Conservation (phyloP, 331 rosid species). For the Dryas integrifolia region DNA sequence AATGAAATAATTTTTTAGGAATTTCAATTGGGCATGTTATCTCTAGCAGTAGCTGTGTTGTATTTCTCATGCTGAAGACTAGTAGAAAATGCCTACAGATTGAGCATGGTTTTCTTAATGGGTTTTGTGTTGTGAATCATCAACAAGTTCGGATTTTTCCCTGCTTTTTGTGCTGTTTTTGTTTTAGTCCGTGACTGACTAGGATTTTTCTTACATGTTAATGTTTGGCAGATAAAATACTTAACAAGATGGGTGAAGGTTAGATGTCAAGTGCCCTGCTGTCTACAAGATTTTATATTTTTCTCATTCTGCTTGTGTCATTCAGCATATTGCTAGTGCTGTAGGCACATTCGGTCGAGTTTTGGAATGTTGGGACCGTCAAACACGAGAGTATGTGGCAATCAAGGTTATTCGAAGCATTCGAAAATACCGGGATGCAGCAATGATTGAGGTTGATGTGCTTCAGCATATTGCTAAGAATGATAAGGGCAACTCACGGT, state of each 20-base stretch:
- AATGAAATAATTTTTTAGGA: too few relatives aligned
- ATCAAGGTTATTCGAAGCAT: slow-evolving; percentile 67
- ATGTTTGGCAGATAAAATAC: slow-evolving; percentile 71
- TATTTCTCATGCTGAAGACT: too few relatives aligned
- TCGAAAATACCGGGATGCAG: slow-evolving; percentile 70
- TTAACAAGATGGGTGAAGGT: slow-evolving; percentile 90
- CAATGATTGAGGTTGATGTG: slow-evolving; percentile 76
- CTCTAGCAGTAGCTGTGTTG: too few relatives aligned
- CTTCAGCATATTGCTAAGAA: slow-evolving; percentile 55
- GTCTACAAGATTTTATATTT: slow-evolving; percentile 66
- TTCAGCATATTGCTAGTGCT: slow-evolving; percentile 36
- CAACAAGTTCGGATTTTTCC: too few relatives aligned
- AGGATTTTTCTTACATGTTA: slow-evolving; percentile 28
- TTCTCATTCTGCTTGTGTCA: slow-evolving; percentile 71
- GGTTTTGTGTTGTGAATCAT: too few relatives aligned
- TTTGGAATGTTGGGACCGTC: slow-evolving; percentile 68
- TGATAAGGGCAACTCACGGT: slow-evolving; percentile 62
- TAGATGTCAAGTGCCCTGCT: slow-evolving; percentile 56
- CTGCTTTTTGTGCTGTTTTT: too few relatives aligned
- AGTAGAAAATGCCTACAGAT: too few relatives aligned
- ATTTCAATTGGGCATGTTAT: too few relatives aligned
- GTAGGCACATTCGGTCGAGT: slow-evolving; percentile 86
- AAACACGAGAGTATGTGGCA: slow-evolving; percentile 60
- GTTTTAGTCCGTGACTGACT: too few relatives aligned
- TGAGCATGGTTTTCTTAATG: too few relatives aligned